Base-by-base conservation (phyloP, 352 stramenopile genomes). In the Globisporangium carolinianum region DNA sequence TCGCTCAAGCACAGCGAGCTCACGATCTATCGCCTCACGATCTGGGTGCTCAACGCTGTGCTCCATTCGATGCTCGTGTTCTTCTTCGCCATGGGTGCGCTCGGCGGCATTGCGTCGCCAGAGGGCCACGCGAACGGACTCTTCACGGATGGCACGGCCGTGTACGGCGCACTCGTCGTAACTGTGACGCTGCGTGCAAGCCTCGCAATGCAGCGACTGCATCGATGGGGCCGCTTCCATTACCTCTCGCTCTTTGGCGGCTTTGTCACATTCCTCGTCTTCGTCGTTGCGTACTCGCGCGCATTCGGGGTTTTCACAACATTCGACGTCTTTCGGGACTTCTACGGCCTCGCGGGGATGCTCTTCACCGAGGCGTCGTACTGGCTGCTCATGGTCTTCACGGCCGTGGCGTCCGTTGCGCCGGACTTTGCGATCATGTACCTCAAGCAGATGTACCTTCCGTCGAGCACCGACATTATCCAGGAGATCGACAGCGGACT, bases 401-500 rank as follows among this genome's bases (percentile, higher is more conserved):
- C 82, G 3, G 74, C 77, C 0, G 62, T 93, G 7, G 63, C 79
- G 2, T 89, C 76, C 15, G 63, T 94, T 12, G 72, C 64, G 15
- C 67, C 83, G 4, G 81, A 94, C 53, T 52, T 89, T 38, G 73
- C 77, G 6, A 65, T 87, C 47, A 76, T 85, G 63, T 94, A 93
- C 58, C 38, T 94, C 38, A 80, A 76, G 53, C 78, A 89, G 57
- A 94, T 92, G 83, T 92, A 93, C 37, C 60, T 94, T 49, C 83
- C 85, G 4, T 86, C 82, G 1, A 90, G 83, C 55, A 83, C 85
- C 56, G 81, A 89, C 37, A 94, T 94, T 45, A 92, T 94, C 38
- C 65, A 86, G 38, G 84, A 94, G 43, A 94, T 94, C 54, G 84
- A 94, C 46, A 87, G 75, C 15, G 77, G 82, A 0, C 43, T 94